Evolutionary conservation across 495 filamentous ascomycete genomes (phyloP).

Genomic region (Beverwykella pulmonaria): DNA sequence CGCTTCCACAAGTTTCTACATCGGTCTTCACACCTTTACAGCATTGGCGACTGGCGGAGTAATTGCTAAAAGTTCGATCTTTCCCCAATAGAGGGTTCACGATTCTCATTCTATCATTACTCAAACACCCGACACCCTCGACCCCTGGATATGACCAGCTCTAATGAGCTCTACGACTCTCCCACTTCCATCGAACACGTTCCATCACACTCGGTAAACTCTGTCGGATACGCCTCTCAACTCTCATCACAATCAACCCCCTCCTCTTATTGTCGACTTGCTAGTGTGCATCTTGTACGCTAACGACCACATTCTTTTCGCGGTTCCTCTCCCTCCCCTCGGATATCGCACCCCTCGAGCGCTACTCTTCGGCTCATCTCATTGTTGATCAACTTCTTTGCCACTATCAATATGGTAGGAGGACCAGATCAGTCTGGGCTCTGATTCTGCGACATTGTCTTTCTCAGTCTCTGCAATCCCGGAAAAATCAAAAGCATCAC

Average conservation of each 20-base stretch:
- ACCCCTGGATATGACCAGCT: constrained; percentile 25
- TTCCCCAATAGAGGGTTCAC: constrained; percentile 33
- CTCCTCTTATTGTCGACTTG: constrained; percentile 1
- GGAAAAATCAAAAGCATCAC: background rate
- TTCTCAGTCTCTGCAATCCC: background rate
- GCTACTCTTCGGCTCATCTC: constrained; percentile 33
- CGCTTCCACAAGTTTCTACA: constrained; percentile 1
- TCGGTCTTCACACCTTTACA: constrained; percentile 6
- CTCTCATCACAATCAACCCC: background rate
- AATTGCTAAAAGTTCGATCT: constrained; percentile 34
- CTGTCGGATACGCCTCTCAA: background rate
- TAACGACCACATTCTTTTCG: background rate
- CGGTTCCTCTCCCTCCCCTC: constrained; percentile 22
- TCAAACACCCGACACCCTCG: background rate
- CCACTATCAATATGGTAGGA: background rate
- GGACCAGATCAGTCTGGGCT: constrained; percentile 37
- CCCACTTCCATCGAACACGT: background rate
- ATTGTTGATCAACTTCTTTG: constrained; percentile 35
- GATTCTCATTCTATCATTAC: constrained; percentile 14
- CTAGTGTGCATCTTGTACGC: constrained; percentile 5
- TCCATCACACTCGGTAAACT: background rate
- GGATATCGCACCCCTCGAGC: constrained; percentile 27
- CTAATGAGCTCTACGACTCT: background rate
- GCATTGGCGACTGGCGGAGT: constrained; percentile 31
- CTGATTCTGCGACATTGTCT: background rate